Evolutionary conservation across 1,284 basidiomycete genomes (phyloP), one percentile per base, ranked within the genome.

Genomic region (Leccinum angustisporum): DNA sequence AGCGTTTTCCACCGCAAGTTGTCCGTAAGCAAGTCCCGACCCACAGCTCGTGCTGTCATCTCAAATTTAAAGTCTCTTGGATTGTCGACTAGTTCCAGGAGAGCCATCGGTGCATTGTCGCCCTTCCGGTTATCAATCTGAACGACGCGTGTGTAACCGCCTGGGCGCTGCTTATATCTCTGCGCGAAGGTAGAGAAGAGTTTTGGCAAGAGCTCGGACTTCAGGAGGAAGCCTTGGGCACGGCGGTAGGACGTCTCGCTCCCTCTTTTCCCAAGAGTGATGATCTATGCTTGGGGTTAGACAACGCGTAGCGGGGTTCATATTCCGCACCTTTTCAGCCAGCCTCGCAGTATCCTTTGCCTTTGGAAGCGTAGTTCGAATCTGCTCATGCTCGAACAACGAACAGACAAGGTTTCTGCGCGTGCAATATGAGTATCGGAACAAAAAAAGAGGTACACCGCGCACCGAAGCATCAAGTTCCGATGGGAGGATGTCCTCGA

Each of bases 321-420:
- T 25, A 46, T 30, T 21, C 2, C 72, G 61, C 65, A 94, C 94
- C 86, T 97, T 97, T 75, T 99, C 97, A 48, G 95, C 95, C 59
- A 97, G 79, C 66, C 94, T 85, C 10, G 94, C 93, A 4, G 95
- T 82, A 73, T 98, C 95, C 74, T 92, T 91, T 2, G 97, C 97
- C 77, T 99, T 99, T 25, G 97, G 92, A 31, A 98, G 80, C 0
- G 97, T 99, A 5, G 97, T 99, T 75, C 92, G 91, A 75, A 99
- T 97, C 72, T 94, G 91, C 74, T 98, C 95, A 78, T 99, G 95
- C 74, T 98, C 87, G 63, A 99, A 85, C 54, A 99, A 84, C 14
- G 95, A 96, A 18, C 95, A 93, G 68, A 99, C 97, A 59, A 99
- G 80, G 77, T 98, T 98, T 67, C 96, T 95, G 71, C 7, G 36